Percentiles rank a stretch among this genome's conserved stretches.
phyloP scores from a whole-genome alignment of 208 protist species.

The Entamoeba dispar region DNA sequence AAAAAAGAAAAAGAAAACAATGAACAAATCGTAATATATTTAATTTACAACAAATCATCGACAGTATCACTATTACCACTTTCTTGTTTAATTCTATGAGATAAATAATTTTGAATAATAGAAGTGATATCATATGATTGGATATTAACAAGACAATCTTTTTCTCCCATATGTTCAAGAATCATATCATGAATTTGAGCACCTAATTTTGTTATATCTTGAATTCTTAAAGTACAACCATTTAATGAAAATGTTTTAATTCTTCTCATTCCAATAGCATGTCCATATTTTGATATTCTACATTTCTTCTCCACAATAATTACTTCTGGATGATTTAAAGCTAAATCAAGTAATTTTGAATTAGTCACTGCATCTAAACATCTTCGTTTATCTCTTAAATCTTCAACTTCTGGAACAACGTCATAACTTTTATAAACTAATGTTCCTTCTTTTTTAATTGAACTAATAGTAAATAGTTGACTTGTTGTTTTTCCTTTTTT shows the following conservation, averaged over 20 bases:
- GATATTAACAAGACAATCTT: not conserved
- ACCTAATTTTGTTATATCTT: not conserved
- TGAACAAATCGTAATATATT: too few species aligned
- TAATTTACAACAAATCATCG: too few species aligned
- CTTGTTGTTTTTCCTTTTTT: not conserved
- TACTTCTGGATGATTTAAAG: not conserved
- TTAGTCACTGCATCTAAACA: not conserved
- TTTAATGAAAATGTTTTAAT: not conserved
- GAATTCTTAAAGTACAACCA: not conserved
- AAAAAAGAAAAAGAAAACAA: too few species aligned
- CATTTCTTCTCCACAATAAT: not conserved
- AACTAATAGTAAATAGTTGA: not conserved
- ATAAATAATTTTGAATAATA: not conserved
- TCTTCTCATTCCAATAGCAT: not conserved
- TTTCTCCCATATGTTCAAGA: not conserved
- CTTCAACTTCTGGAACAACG: not conserved
- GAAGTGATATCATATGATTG: not conserved
- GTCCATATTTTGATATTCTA: not conserved
- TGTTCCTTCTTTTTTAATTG: not conserved
- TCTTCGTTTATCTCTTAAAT: not conserved
- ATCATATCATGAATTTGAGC: not conserved
- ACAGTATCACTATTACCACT: too few species aligned
- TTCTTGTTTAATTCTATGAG: too few species aligned
- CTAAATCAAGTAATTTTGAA: not conserved
- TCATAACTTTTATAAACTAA: not conserved